Base-by-base conservation (phyloP, 179 eudicot species). In the Beta lomatogona region DNA sequence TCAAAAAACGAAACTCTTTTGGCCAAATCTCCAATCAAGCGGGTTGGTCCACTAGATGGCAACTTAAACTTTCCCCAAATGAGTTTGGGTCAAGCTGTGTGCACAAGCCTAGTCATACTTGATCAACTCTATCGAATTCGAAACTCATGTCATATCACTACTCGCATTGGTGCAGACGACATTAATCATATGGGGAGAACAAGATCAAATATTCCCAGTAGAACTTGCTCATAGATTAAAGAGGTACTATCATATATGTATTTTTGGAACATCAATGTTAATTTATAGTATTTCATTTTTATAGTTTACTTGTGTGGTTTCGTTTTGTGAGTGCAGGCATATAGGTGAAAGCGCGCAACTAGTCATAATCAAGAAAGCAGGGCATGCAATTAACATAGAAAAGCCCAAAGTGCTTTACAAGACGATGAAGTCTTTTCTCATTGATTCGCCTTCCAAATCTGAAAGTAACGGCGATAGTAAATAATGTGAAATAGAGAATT, bases 161-260 rank as follows among this genome's bases (percentile, higher is more conserved):
- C 16, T 64, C 18, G 18, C 9, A 15, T 28, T 64, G 15, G 54
- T 91, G 88, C 86, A 95, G 97, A 88, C 91, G 3, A 91, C 97
- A 15, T 85, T 91, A 70, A 90, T 94, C 25, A 84, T 94, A 52
- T 93, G 97, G 98, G 98, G 98, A 19, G 97, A 94, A 18, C 79
- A 92, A 0, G 98, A 94, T 88, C 89, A 86, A 75, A 76, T 94
- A 65, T 94, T 94, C 82, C 98, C 98, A 9, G 12, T 91, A 19
- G 97, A 93, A 83, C 87, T 94, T 86, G 98, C 87, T 44, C 89
- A 93, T 84, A 88, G 97, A 88, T 83, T 94, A 61, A 81, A 89
- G 79, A 91, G 97, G 97, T 94, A 69, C 67, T 16, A 11, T 36
- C 41, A 36, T 36, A 36, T n/a, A 45, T 48, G 67, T 15, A 75